Base-by-base conservation (phyloP, 2,329 filamentous ascomycete genomes). In the Penicillium sp. region DNA sequence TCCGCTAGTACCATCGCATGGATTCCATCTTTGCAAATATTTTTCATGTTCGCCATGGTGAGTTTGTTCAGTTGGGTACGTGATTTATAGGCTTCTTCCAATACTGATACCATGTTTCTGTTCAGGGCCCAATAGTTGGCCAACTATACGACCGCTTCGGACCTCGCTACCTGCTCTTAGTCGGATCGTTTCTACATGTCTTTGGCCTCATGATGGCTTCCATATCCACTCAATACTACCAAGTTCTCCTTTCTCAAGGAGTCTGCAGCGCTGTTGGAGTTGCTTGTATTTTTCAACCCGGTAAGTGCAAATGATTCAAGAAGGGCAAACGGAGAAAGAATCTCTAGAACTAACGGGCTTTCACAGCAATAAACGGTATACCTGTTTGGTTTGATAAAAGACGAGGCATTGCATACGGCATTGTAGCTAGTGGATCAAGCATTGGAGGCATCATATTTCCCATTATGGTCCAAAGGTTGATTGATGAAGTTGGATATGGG, bases 61-160 rank as follows among this genome's bases (percentile, higher is more conserved):
- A n/a, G 51, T 48, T 38, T 40, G 23, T 11, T 48, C 8, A 7
- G 11, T 4, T 8, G 18, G 18, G 18, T 20, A 40, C 18, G 3
- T 4, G 5, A 47, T 12, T 21, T 45, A n/a, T 2, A 23, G 30
- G 5, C 14, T 7, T 23, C n/a, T 7, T 4, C 16, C 3, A 38
- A 12, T 38, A 11, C 33, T 38, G n/a, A 38, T n/a, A n/a, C 5
- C 3, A 7, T 40, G 35, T 18, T 40, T 9, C 3, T 7, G 18
- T 40, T 5, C n/a, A 40, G 35, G n/a, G 35, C 4, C 16, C 20
- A 11, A 3, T 47, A 1, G 8, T 83, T 14, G 86, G 86, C 2
- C 82, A 81, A 54, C 47, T 85, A 0, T 87, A 79, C 61, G 86
- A 89, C 63, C 80, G 76, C 52, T 81, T 83, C 59, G 86, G 86